Conservation (phyloP, 805 yeast species). For the Zygoascus tannicola region DNA sequence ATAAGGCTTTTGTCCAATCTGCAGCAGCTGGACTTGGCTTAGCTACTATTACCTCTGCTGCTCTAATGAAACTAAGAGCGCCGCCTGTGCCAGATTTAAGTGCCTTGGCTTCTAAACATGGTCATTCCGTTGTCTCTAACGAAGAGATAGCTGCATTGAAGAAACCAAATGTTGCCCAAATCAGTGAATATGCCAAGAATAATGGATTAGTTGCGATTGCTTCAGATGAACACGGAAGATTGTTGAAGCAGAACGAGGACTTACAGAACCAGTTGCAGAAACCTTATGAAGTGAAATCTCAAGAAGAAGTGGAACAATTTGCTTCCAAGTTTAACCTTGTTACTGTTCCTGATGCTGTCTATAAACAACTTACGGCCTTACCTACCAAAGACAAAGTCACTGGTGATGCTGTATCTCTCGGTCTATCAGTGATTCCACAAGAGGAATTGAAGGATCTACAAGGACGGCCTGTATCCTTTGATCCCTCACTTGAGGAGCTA, state of each 20-base stretch:
- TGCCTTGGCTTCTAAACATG: slow-evolving; percentile 23
- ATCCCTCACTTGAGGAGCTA: slow-evolving; percentile 21
- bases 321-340: slow-evolving; percentile 23
- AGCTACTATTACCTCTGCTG: slow-evolving; percentile 12
- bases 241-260: slow-evolving; percentile 1
- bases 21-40: slow-evolving; percentile 22
- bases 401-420: slow-evolving; percentile 18
- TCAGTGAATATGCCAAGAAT: slow-evolving; percentile 5
- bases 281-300: slow-evolving; percentile 11
- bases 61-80: slow-evolving; percentile 12
- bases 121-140: slow-evolving; percentile 18
- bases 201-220: slow-evolving; percentile 23
- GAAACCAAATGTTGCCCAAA: slow-evolving; percentile 3
- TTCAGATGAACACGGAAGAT: slow-evolving; percentile 12
- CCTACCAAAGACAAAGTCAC: slow-evolving; percentile 15
- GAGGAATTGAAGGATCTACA: slow-evolving; percentile 13
- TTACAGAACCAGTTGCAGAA: not conserved
- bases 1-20: slow-evolving; percentile 15
- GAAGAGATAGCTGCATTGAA: slow-evolving; percentile 10
- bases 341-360: slow-evolving; percentile 19
- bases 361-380: slow-evolving; percentile 11
- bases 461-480: slow-evolving; percentile 13
- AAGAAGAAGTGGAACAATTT: slow-evolving; percentile 12
- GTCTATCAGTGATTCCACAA: slow-evolving; percentile 10
- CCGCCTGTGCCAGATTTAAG: slow-evolving; percentile 20